Evolutionary conservation across 495 filamentous ascomycete genomes (phyloP).

Genomic region (Podospora tetraspora): DNA sequence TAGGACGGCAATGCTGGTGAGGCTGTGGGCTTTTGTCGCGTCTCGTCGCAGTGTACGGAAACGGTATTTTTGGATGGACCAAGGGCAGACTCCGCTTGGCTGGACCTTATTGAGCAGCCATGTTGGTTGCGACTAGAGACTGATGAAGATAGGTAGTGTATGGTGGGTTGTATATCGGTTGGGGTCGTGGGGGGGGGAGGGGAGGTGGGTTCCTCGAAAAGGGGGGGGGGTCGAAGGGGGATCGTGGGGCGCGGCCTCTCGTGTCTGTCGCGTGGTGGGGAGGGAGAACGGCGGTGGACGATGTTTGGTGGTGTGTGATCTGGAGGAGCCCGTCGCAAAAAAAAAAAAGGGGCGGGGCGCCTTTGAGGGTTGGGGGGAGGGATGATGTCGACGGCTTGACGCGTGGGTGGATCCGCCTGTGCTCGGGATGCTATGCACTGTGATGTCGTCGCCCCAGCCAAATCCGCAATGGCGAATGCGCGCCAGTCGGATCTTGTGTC

Average conservation of each 20-base stretch:
- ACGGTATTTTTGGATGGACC: neutral
- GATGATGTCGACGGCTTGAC: neutral
- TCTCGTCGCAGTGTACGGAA: neutral
- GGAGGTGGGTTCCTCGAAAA: neutral
- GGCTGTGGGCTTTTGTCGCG: neutral
- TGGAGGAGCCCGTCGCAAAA: neutral
- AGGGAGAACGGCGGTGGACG: neutral
- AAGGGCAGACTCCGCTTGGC: neutral
- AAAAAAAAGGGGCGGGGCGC: neutral
- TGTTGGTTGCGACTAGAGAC: neutral
- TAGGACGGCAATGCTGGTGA: slow-evolving; percentile 14
- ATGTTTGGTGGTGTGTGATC: neutral
- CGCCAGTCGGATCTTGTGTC: neutral
- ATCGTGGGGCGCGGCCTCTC: neutral
- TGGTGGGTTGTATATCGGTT: neutral
- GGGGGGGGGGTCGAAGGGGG: neutral
- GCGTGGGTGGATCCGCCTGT: neutral
- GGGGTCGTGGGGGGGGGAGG: neutral
- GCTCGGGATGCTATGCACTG: neutral
- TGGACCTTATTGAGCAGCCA: neutral
- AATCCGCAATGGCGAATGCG: neutral
- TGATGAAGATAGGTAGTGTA: neutral
- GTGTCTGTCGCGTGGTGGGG: neutral
- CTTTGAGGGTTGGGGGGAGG: neutral
- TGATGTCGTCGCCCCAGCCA: neutral